Conservation (phyloP, 352 stramenopile genomes). For the Phytophthora pinifolia region DNA sequence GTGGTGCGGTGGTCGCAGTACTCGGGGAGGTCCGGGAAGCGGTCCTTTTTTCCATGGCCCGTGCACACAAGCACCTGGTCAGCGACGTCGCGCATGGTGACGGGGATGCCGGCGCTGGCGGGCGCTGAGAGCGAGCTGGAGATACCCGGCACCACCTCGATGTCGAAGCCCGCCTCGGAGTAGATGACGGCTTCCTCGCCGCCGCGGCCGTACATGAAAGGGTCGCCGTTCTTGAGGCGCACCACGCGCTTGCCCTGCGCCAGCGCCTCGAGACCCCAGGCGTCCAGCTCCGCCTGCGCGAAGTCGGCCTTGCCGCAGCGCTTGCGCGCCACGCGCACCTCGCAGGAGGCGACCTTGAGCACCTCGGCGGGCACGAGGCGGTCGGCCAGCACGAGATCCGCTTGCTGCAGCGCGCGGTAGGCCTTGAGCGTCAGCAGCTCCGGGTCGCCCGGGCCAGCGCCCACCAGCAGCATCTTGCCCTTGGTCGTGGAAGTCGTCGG, state of each 20-base stretch:
- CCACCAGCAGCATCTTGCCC: conserved; percentile 81
- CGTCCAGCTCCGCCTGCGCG: conserved; percentile 93
- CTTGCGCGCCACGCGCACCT: conserved; percentile 94
- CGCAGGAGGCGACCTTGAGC: conserved; percentile 85
- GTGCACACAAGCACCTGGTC: conserved; percentile 94
- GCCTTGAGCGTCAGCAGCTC: conserved; percentile 95
- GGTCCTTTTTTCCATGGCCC: conserved; percentile 92
- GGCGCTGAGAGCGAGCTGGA: conserved; percentile 95
- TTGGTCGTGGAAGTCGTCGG: conserved; percentile 14
- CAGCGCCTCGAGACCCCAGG: conserved; percentile 90
- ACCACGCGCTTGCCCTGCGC: conserved; percentile 91
- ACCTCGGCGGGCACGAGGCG: conserved; percentile 92
- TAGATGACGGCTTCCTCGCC: conserved; percentile 93
- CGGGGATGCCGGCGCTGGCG: conserved; percentile 92
- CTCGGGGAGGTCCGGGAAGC: conserved; percentile 91
- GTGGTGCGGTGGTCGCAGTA: conserved; percentile 96
- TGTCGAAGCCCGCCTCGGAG: conserved; percentile 72
- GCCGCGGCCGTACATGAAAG: conserved; percentile 96
- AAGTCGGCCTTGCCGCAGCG: conserved; percentile 93
- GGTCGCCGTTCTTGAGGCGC: conserved; percentile 97
- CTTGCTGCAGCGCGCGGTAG: conserved; percentile 75
- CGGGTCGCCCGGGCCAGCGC: conserved; percentile 92
- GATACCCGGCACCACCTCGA: conserved; percentile 91
- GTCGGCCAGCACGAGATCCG: conserved; percentile 94
- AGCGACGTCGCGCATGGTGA: conserved; percentile 95